Conservation (phyloP, 2,329 filamentous ascomycete species). For the Claviceps sp. region DNA sequence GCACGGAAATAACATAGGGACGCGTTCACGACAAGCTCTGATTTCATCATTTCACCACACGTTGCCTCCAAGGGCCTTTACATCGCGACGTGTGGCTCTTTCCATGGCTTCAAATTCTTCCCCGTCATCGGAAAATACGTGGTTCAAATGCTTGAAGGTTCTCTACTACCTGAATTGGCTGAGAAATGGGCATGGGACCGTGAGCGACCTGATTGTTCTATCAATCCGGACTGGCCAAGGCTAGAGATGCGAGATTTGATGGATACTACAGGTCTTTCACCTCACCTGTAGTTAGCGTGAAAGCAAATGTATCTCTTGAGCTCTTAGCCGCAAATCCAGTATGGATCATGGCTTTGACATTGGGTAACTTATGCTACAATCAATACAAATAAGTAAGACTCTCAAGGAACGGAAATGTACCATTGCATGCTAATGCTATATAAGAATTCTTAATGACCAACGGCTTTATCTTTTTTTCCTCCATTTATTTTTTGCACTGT, state of each 20-base stretch:
- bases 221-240: constrained; percentile 43
- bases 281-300: constrained; percentile 16
- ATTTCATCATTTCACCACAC: constrained; percentile 51
- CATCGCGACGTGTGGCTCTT: constrained; percentile 50
- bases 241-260: constrained; percentile 42
- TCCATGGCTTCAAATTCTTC: constrained; percentile 57
- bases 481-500: too few species aligned
- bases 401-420: too few species aligned
- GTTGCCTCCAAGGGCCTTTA: constrained; percentile 38
- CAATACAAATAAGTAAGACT: too few species aligned
- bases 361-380: too few species aligned
- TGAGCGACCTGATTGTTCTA: constrained; percentile 36
- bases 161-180: constrained; percentile 27
- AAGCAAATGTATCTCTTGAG: background rate
- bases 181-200: constrained; percentile 47
- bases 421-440: too few species aligned
- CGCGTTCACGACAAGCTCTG: constrained; percentile 45
- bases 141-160: constrained; percentile 37
- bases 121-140: constrained; percentile 51
- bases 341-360: too few species aligned
- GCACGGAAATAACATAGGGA: constrained; percentile 33
- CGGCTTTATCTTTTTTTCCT: too few species aligned
- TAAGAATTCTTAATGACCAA: too few species aligned
- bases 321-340: too few species aligned
- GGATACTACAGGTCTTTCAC: constrained; percentile 11